phyloP scores from a whole-genome alignment of 2,329 filamentous ascomycete species.

The Penicillium concentricum region DNA sequence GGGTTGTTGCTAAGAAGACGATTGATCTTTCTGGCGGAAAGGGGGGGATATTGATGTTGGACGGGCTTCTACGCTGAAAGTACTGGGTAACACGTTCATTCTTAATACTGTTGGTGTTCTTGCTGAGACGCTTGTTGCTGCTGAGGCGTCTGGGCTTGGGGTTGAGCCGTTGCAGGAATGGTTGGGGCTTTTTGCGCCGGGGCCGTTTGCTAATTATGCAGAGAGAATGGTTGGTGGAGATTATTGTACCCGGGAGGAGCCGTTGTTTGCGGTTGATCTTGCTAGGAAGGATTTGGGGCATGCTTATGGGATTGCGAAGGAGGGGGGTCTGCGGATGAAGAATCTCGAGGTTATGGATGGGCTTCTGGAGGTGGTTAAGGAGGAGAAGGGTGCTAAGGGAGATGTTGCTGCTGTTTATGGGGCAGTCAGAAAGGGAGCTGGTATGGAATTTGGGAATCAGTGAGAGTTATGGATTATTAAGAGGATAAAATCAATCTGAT shows the following conservation, averaged over 20 bases:
- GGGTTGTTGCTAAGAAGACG: conserved; percentile 59
- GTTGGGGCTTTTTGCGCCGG: conserved; percentile 71
- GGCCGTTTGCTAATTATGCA: conserved; percentile 72
- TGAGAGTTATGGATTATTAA: neutral
- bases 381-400: conserved; percentile 66
- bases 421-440: conserved; percentile 69
- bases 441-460: conserved; percentile 70
- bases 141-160: conserved; percentile 78
- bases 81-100: conserved; percentile 85
- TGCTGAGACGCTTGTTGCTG: conserved; percentile 73
- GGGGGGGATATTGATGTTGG: conserved; percentile 67
- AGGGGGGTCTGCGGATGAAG: conserved; percentile 61
- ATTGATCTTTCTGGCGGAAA: conserved; percentile 20
- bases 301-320: conserved; percentile 65
- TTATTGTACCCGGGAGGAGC: conserved; percentile 72
- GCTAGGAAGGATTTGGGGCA: conserved; percentile 80
- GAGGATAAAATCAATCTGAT: neutral
- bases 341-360: conserved; percentile 66
- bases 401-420: conserved; percentile 85
- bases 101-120: conserved; percentile 78
- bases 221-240: conserved; percentile 72
- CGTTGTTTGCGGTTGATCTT: conserved; percentile 79
- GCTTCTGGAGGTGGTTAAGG: conserved; percentile 68
- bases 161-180: conserved; percentile 68
- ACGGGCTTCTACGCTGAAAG: conserved; percentile 69